phyloP scores from a whole-genome alignment of 2,329 filamentous ascomycete species.

The Fusarium buharicum region DNA sequence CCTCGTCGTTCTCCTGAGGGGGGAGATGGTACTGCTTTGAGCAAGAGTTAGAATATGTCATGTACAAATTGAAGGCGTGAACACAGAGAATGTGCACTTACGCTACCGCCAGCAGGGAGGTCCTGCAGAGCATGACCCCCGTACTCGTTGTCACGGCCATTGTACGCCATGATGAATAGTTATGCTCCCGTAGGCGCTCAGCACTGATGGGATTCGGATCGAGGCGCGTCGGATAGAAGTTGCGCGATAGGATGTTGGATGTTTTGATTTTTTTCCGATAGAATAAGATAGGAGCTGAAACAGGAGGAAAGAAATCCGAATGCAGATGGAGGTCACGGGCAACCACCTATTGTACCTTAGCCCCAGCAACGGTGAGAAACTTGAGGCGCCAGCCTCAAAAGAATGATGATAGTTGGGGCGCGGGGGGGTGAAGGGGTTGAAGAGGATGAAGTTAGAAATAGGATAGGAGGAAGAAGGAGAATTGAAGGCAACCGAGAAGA shows the following conservation, averaged over 20 bases:
- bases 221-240: slow-evolving; percentile 28
- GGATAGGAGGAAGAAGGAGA: slow-evolving; percentile 40
- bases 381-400: slow-evolving; percentile 49
- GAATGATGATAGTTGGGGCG: slow-evolving; percentile 45
- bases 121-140: slow-evolving; percentile 73
- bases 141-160: slow-evolving; percentile 69
- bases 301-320: slow-evolving; percentile 43
- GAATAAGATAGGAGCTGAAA: slow-evolving; percentile 39
- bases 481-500: slow-evolving; percentile 39
- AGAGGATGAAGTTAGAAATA: slow-evolving; percentile 37
- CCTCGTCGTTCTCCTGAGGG: slow-evolving; percentile 67
- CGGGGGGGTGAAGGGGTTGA: slow-evolving; percentile 32
- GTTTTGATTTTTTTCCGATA: slow-evolving; percentile 39
- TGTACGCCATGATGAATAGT: slow-evolving; percentile 65
- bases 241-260: slow-evolving; percentile 25
- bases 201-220: slow-evolving; percentile 33
- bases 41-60: slow-evolving; percentile 19
- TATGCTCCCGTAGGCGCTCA: slow-evolving; percentile 38
- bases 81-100: slow-evolving; percentile 56
- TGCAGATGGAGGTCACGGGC: slow-evolving; percentile 43
- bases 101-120: slow-evolving; percentile 67
- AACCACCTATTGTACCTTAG: slow-evolving; percentile 34
- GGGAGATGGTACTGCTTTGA: slow-evolving; percentile 66
- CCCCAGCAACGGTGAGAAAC: slow-evolving; percentile 42
- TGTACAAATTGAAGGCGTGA: background rate